These are phyloP conservation scores for Chenopodium quinoa DNA, from an alignment of 148 eudicot genomes.

Conservation along the genomic window DNA sequence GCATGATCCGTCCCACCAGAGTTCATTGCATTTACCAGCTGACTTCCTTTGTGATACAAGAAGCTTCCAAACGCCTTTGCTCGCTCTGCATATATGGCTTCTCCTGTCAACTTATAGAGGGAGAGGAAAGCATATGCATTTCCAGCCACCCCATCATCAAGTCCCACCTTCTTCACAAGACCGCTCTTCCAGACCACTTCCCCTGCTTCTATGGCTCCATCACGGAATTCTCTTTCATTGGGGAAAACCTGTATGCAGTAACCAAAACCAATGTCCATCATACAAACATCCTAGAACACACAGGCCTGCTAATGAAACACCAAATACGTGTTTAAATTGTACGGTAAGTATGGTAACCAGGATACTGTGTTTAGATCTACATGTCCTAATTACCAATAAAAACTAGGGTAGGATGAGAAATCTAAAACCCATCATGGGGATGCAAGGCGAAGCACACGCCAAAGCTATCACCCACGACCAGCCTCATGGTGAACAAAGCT, in stretches of 20 bases:
- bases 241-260: conserved; percentile 47
- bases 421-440: neutral
- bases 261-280: neutral
- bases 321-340: neutral
- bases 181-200: conserved; percentile 90
- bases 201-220: conserved; percentile 81
- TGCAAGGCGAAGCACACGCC: neutral
- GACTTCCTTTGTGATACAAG: conserved; percentile 45
- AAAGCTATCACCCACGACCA: neutral
- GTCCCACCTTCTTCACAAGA: conserved; percentile 58
- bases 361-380: too few species aligned
- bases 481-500: neutral
- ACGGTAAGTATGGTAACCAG: too few species aligned
- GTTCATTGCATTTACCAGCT: conserved; percentile 19
- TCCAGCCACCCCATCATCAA: conserved; percentile 67
- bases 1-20: conserved; percentile 27
- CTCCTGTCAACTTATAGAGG: conserved; percentile 57
- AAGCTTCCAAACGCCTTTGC: conserved; percentile 73
- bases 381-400: too few species aligned
- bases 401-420: neutral
- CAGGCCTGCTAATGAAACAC: neutral
- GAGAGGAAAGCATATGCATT: conserved; percentile 72
- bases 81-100: conserved; percentile 52
- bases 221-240: conserved; percentile 57
- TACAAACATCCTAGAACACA: neutral